A percentile compares a stretch with the other conserved stretches of the same genome.
These are phyloP conservation scores for Pterocarpus santalinus DNA, from an alignment of 306 rosid genomes.

Conservation along the genomic window DNA sequence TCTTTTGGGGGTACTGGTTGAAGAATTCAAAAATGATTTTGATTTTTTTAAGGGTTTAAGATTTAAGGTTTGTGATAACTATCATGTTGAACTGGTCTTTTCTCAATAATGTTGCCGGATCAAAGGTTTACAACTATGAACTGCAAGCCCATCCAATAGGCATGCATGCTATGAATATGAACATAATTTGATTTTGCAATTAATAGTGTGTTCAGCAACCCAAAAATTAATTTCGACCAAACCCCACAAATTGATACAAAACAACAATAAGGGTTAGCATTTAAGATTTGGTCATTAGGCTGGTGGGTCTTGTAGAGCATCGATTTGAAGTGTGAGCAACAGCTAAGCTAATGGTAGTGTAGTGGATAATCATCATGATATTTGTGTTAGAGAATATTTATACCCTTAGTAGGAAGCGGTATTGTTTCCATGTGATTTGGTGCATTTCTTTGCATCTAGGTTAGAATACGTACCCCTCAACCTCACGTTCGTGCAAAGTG, in stretches of 20 bases:
- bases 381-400: not conserved
- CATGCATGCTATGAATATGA: not conserved
- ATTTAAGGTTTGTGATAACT: not conserved
- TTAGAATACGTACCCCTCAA: constrained; percentile 26
- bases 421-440: constrained; percentile 44
- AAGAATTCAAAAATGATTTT: too few relatives aligned
- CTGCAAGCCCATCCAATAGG: constrained; percentile 3
- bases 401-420: constrained; percentile 23
- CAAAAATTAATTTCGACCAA: not conserved
- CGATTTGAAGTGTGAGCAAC: constrained; percentile 18
- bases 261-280: not conserved
- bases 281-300: constrained; percentile 7
- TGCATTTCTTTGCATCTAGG: constrained; percentile 37
- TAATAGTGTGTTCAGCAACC: not conserved
- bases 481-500: constrained; percentile 42
- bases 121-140: constrained; percentile 16
- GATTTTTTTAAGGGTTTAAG: too few relatives aligned
- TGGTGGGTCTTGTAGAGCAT: constrained; percentile 34
- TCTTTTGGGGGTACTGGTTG: too few relatives aligned
- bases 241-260: constrained; percentile 8
- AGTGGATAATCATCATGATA: not conserved
- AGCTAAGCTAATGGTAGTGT: not conserved
- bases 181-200: not conserved
- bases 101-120: constrained; percentile 10
- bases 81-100: not conserved